Conservation (phyloP, 306 rosid species). For the Arachis stenosperma region DNA sequence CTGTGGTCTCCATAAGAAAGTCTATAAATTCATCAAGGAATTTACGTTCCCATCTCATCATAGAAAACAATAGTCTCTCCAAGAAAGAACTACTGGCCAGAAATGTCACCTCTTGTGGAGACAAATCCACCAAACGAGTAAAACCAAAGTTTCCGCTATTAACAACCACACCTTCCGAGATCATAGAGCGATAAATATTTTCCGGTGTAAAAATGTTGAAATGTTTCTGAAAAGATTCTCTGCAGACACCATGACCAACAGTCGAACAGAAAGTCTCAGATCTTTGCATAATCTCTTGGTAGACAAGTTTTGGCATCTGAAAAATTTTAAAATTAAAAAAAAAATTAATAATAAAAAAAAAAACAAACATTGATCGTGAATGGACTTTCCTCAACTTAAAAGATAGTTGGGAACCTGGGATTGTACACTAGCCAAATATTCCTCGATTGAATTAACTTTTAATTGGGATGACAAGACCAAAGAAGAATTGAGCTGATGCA, state of each 20-base stretch:
- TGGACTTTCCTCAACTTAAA: slow-evolving; percentile 28
- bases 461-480: slow-evolving; percentile 16
- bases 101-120: slow-evolving; percentile 72
- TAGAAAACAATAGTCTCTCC: slow-evolving; percentile 68
- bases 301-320: slow-evolving; percentile 76
- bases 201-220: slow-evolving; percentile 65
- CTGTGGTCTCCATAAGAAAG: slow-evolving; percentile 49
- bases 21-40: slow-evolving; percentile 56
- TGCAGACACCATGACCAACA: slow-evolving; percentile 50
- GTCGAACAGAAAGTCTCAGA: slow-evolving; percentile 50
- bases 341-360: background rate
- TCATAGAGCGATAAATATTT: slow-evolving; percentile 63
- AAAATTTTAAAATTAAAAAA: background rate
- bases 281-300: slow-evolving; percentile 54
- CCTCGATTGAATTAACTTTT: slow-evolving; percentile 11
- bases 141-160: slow-evolving; percentile 74
- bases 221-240: slow-evolving; percentile 56
- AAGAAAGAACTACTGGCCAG: slow-evolving; percentile 62
- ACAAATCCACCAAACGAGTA: slow-evolving; percentile 70
- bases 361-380: background rate
- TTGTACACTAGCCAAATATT: slow-evolving; percentile 21
- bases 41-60: slow-evolving; percentile 64
- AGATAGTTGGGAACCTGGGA: background rate
- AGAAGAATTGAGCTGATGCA: slow-evolving; percentile 19
- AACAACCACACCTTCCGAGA: slow-evolving; percentile 44